phyloP scores from a whole-genome alignment of 768 basidiomycete species.

The Lactifluus volemus region DNA sequence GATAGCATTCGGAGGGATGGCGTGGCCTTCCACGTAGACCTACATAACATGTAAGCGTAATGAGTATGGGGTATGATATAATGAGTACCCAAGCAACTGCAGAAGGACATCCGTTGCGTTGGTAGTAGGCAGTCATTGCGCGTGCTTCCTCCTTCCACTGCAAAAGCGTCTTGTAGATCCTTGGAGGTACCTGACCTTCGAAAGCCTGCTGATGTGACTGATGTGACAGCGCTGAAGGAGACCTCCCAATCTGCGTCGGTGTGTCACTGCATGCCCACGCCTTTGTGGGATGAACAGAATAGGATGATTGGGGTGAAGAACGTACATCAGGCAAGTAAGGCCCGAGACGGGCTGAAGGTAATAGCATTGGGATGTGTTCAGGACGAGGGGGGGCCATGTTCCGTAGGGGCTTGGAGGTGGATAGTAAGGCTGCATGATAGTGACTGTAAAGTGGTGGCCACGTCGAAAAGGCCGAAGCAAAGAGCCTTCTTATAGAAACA shows the following conservation, averaged over 20 bases:
- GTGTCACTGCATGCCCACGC: not conserved
- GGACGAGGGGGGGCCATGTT: not conserved
- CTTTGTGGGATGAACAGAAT: not conserved
- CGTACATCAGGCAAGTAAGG: not conserved
- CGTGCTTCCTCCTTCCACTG: slow-evolving; percentile 15
- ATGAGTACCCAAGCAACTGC: slow-evolving; percentile 17
- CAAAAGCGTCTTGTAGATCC: slow-evolving; percentile 1
- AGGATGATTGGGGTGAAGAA: not conserved
- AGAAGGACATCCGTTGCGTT: slow-evolving; percentile 11
- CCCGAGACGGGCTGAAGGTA: not conserved
- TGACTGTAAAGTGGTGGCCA: not conserved
- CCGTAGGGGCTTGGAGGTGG: slow-evolving; percentile 1
- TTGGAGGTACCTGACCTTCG: not conserved
- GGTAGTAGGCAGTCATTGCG: slow-evolving; percentile 7
- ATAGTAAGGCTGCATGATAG: slow-evolving; percentile 7
- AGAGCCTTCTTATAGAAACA: not conserved
- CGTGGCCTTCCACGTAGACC: slow-evolving; percentile 15
- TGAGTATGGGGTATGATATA: not conserved
- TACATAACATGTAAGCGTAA: not conserved
- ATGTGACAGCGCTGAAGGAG: not conserved
- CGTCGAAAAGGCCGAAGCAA: not conserved
- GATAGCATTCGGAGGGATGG: slow-evolving; percentile 17
- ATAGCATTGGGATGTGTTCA: not conserved
- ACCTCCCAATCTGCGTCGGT: not conserved
- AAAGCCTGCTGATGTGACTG: not conserved